Conservation (phyloP, 2,329 filamentous ascomycete genomes). For the Thelonectria discophora region DNA sequence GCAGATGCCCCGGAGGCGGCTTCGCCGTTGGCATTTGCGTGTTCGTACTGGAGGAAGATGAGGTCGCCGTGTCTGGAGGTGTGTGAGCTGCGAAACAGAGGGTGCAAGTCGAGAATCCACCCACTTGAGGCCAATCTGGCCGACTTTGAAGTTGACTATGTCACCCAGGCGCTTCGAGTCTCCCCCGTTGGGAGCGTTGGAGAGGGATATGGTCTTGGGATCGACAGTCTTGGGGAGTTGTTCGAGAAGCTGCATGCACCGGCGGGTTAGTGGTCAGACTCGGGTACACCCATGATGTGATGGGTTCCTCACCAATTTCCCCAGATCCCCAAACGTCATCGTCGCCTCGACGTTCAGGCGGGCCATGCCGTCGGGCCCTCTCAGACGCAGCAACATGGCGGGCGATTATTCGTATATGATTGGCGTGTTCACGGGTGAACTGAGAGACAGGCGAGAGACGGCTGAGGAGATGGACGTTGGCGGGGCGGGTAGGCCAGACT, state of each 20-base stretch:
- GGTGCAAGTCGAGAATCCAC: slow-evolving; percentile 24
- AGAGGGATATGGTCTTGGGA: slow-evolving; percentile 66
- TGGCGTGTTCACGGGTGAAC: too few species aligned
- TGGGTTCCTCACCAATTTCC: slow-evolving; percentile 55
- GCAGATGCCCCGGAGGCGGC: slow-evolving; percentile 60
- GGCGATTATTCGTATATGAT: slow-evolving; percentile 3
- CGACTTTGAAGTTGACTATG: slow-evolving; percentile 64
- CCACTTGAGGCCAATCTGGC: slow-evolving; percentile 68
- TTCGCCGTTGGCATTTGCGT: slow-evolving; percentile 55
- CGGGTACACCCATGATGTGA: not conserved
- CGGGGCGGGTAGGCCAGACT: too few species aligned
- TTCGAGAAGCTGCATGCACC: slow-evolving; percentile 58
- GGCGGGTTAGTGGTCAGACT: not conserved
- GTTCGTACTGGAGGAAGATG: slow-evolving; percentile 84
- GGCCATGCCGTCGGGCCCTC: slow-evolving; percentile 92
- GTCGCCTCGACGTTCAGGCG: slow-evolving; percentile 80
- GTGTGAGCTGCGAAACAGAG: slow-evolving; percentile 32
- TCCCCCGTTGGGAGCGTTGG: slow-evolving; percentile 66
- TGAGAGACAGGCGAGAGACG: too few species aligned
- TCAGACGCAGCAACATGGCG: slow-evolving; percentile 84
- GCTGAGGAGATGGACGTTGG: too few species aligned
- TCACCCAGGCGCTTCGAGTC: slow-evolving; percentile 68
- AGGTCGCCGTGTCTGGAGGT: slow-evolving; percentile 82
- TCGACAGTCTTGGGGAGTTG: slow-evolving; percentile 71
- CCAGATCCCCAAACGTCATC: slow-evolving; percentile 75